A percentile compares a stretch with the other conserved stretches of the same genome.
These are phyloP conservation scores for Epichloe festucae DNA, from an alignment of 2,329 filamentous ascomycete genomes.

Conservation along the genomic window DNA sequence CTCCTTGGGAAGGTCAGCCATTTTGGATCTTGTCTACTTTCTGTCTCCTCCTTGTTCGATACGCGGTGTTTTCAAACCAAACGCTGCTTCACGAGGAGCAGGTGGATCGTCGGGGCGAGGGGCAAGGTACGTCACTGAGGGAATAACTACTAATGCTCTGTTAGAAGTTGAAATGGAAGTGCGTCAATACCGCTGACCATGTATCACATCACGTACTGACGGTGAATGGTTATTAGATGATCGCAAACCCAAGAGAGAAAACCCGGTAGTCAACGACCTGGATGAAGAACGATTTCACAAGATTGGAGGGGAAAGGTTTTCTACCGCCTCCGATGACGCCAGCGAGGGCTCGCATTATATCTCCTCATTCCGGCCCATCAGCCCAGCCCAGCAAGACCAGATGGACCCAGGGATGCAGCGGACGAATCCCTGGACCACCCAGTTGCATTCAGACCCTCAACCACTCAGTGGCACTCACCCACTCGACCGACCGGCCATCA, in stretches of 20 bases:
- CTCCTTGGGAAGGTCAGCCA: conserved; percentile 33
- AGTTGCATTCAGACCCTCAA: neutral
- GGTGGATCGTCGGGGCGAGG: neutral
- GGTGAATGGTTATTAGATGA: neutral
- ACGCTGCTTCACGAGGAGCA: neutral
- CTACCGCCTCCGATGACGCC: neutral
- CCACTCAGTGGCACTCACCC: too few relatives aligned
- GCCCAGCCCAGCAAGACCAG: neutral
- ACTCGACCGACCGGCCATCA: neutral
- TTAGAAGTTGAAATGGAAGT: neutral
- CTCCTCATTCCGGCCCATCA: neutral
- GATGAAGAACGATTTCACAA: neutral
- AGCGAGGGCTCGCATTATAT: conserved; percentile 1
- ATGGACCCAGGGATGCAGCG: neutral
- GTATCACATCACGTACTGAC: neutral
- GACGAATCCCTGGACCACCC: neutral
- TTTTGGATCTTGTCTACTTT: conserved; percentile 4
- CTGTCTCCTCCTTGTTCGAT: neutral
- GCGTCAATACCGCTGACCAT: neutral
- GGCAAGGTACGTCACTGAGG: neutral
- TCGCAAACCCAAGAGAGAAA: neutral
- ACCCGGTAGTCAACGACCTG: neutral
- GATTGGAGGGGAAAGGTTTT: neutral
- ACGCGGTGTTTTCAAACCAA: neutral
- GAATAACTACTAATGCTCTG: neutral